Percentiles rank a stretch among this genome's conserved stretches.
phyloP scores from a whole-genome alignment of 371 early-diverging fungal species.

The Dinochytrium kinnereticum region DNA sequence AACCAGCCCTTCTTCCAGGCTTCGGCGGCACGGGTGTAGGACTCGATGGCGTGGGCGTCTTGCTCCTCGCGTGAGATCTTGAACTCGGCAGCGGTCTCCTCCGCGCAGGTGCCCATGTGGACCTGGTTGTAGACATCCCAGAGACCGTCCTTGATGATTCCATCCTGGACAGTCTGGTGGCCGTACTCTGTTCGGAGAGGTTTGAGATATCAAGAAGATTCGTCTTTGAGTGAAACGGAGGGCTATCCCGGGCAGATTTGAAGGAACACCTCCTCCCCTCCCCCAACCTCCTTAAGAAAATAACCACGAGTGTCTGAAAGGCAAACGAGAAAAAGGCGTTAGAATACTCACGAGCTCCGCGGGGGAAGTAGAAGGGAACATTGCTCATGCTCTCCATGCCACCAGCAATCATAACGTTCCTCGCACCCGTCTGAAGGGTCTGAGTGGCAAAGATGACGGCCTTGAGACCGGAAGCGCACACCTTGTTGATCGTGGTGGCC shows the following conservation, averaged over 20 bases:
- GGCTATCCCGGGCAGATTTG: no score
- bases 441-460: conserved; percentile 88
- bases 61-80: conserved; percentile 83
- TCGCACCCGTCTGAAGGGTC: conserved; percentile 73
- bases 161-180: conserved; percentile 78
- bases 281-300: no score
- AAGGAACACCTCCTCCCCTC: no score
- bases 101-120: conserved; percentile 81
- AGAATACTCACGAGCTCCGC: conserved; percentile 45
- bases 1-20: conserved; percentile 80
- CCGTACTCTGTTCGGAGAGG: conserved; percentile 75
- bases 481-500: conserved; percentile 96
- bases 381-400: conserved; percentile 98
- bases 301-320: no score
- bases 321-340: conserved; percentile 9
- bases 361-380: conserved; percentile 81
- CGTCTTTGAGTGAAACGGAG: no score
- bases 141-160: conserved; percentile 91
- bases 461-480: conserved; percentile 97
- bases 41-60: conserved; percentile 87
- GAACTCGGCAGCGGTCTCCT: conserved; percentile 86
- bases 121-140: conserved; percentile 83
- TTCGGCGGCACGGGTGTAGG: conserved; percentile 88
- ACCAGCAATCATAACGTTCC: conserved; percentile 79
- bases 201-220: conserved; percentile 32